Conservation (phyloP, 176 grass and related monocot species). For the Juncus inflexus region DNA sequence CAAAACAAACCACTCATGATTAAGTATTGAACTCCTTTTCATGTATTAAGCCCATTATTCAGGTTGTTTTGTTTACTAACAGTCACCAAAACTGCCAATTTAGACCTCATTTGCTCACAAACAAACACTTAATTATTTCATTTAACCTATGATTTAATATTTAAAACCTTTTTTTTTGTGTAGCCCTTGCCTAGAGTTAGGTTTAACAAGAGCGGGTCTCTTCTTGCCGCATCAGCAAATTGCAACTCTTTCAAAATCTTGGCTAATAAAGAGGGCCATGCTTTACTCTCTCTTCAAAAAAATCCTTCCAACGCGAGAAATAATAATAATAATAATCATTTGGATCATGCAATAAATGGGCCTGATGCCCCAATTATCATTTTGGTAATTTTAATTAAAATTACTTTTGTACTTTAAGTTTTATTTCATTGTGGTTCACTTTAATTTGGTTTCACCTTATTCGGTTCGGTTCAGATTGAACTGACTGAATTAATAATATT, state of each 20-base stretch:
- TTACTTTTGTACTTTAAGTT: too few species aligned
- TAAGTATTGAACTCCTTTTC: too few species aligned
- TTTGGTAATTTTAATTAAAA: background rate
- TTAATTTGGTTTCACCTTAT: too few species aligned
- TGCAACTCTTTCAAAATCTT: constrained; percentile 32
- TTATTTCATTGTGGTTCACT: too few species aligned
- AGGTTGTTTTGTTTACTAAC: too few species aligned
- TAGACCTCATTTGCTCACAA: too few species aligned
- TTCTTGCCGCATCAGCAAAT: constrained; percentile 31
- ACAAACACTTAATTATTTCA: too few species aligned
- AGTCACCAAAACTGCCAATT: too few species aligned
- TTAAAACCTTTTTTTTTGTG: constrained; percentile 7
- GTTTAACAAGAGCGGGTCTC: constrained; percentile 33
- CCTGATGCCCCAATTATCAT: background rate
- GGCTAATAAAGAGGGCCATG: constrained; percentile 24
- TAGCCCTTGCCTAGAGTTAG: constrained; percentile 22
- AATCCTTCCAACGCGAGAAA: constrained; percentile 2
- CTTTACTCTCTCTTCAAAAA: constrained; percentile 8
- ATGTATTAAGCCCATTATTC: too few species aligned
- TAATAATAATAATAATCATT: background rate
- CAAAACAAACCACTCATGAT: too few species aligned
- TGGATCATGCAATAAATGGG: background rate
- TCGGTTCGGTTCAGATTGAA: too few species aligned
- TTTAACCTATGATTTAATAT: background rate
- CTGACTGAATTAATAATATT: too few species aligned